These are phyloP conservation scores for Protea cynaroides DNA, from an alignment of 164 flowering plant genomes.

Conservation along the genomic window DNA sequence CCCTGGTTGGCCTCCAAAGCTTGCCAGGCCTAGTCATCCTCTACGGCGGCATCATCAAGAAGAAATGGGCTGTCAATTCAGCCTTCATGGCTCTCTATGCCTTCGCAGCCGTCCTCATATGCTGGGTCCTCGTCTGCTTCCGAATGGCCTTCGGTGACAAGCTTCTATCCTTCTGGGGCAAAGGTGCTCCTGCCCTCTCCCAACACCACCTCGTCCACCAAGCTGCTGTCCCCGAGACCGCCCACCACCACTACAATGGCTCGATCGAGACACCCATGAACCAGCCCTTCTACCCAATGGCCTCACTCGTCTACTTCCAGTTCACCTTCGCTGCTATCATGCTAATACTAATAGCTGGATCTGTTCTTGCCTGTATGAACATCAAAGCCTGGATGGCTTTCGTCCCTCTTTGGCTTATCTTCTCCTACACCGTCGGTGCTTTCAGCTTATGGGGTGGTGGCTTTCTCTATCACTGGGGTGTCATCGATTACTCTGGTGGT, in stretches of 20 bases:
- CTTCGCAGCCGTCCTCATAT: slow-evolving; percentile 17
- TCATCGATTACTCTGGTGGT: slow-evolving; percentile 64
- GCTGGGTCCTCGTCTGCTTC: slow-evolving; percentile 15
- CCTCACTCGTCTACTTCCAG: slow-evolving; percentile 14
- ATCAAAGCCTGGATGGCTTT: slow-evolving; percentile 64
- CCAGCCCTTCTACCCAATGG: slow-evolving; percentile 15
- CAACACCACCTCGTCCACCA: slow-evolving; percentile 3
- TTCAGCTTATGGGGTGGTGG: slow-evolving; percentile 74
- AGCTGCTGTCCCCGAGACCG: slow-evolving; percentile 4
- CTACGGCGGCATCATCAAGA: slow-evolving; percentile 16
- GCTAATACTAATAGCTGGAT: slow-evolving; percentile 28
- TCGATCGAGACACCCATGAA: slow-evolving; percentile 1
- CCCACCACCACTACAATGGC: no score
- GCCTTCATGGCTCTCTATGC: slow-evolving; percentile 24
- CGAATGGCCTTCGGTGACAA: slow-evolving; percentile 20
- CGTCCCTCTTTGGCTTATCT: slow-evolving; percentile 56
- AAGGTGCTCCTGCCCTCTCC: slow-evolving; percentile 11
- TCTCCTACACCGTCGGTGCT: slow-evolving; percentile 60
- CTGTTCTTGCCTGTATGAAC: slow-evolving; percentile 54
- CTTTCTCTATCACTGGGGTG: slow-evolving; percentile 63
- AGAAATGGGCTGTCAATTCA: slow-evolving; percentile 20
- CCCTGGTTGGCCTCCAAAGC: slow-evolving; percentile 15
- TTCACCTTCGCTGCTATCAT: slow-evolving; percentile 17
- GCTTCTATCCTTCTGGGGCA: slow-evolving; percentile 22
- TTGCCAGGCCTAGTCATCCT: slow-evolving; percentile 18